Conservation (phyloP, 345 rosid genomes). For the Sisymbrium irio region DNA sequence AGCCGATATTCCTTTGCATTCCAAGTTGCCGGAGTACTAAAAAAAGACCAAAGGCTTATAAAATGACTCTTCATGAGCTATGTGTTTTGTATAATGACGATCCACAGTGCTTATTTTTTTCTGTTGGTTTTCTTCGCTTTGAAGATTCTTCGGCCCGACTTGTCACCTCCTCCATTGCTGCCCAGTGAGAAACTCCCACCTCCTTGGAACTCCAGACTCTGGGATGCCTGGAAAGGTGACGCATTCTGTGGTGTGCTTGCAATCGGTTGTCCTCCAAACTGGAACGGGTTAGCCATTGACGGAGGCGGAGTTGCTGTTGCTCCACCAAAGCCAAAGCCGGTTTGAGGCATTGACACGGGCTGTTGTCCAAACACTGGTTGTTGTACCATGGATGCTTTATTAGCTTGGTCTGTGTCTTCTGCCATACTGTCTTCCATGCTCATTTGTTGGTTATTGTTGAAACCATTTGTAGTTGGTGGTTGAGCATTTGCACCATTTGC, state of each 20-base stretch:
- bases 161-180: conserved; percentile 72
- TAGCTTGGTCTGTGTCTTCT: conserved; percentile 76
- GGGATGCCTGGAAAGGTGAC: conserved; percentile 62
- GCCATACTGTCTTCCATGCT: conserved; percentile 97
- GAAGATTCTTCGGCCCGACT: conserved; percentile 53
- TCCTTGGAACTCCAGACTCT: conserved; percentile 58
- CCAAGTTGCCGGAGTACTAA: conserved; percentile 7
- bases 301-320: conserved; percentile 33
- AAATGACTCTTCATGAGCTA: conserved; percentile 8
- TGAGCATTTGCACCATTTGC: conserved; percentile 34
- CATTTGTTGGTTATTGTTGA: conserved; percentile 66
- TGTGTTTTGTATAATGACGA: conserved; percentile 10
- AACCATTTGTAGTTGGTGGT: conserved; percentile 27
- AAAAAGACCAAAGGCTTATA: background rate
- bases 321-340: conserved; percentile 43
- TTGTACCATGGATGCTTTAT: conserved; percentile 35
- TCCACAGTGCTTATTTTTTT: conserved; percentile 45
- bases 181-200: conserved; percentile 84
- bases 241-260: conserved; percentile 42
- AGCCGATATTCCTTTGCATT: background rate
- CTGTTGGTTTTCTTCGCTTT: conserved; percentile 41
- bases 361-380: conserved; percentile 52
- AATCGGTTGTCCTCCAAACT: conserved; percentile 61
- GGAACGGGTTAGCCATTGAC: conserved; percentile 52
- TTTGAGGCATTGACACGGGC: conserved; percentile 37